Base-by-base conservation (phyloP, 352 stramenopile genomes). In the Globisporangium nunn region DNA sequence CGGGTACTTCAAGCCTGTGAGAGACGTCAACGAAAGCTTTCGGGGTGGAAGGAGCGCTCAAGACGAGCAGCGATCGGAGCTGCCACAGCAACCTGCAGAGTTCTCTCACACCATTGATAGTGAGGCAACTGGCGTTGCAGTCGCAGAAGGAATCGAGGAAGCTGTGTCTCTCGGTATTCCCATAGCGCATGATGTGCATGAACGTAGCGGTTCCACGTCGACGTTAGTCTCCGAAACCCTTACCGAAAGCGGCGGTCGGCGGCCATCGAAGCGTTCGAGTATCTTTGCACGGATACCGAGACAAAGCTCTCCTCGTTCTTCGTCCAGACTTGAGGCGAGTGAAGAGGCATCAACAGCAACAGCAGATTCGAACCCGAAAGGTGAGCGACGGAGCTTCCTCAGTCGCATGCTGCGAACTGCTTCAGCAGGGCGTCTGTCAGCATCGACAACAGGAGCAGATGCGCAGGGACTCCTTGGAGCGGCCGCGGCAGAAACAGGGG, bases 1-100 rank as follows among this genome's bases (percentile, higher is more conserved):
- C 4, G 71, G 68, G 6, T 79, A 79, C 52, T 73, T 74, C 50
- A 59, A 56, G 50, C 59, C 59, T 5, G 54, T 57, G 52, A 52
- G 40, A 35, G 43, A 6, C 6, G 43, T 29, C 43, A 30, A 10
- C 14, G n/a, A 48, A 15, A 7, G 17, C 43, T 14, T 29, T 7
- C 17, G 17, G 43, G 5, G n/a, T 23, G n/a, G n/a, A 29, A 14
- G 8, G 23, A 17, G 14, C 14, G 41, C 2, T 28, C 41, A 39
- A 31, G 39, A 7, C 23, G 48, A 61, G 23, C 39, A 50, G 10
- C 23, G 41, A 52, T 18, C 33, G 4, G 18, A 54, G 18, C 50
- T n/a, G 3, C 41, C 41, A 3, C 41, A 51, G 29, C 52, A 51
- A 2, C 17, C 40, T 47, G 41, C 14, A 3, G 41, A 47, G 41